Base-by-base conservation (phyloP, 129 eudicot genomes). In the Arctium minus region DNA sequence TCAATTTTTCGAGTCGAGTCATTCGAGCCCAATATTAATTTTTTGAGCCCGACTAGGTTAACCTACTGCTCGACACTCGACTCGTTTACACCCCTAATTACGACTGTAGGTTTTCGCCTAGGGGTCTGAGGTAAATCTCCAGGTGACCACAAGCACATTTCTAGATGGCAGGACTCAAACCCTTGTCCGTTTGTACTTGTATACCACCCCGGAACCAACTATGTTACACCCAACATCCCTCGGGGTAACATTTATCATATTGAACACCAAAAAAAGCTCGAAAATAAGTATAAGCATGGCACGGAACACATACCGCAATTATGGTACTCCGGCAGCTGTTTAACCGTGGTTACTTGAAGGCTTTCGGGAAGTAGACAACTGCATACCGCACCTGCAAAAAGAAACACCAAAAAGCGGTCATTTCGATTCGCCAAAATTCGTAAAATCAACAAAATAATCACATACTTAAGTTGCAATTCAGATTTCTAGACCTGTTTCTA, bases 291-390 rank as follows among this genome's bases (percentile, higher is more conserved):
- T 22, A 22, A 22, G 27, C 27, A 22, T 22, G 27, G 27, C 27
- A 22, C 75, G 4, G 35, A 74, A 69, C 46, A 42, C 85, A 29
- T 85, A 88, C 97, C 97, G 39, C 78, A 89, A 81, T 84, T 76
- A 87, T 89, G 88, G 79, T 91, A 91, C 83, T 91, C 96, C 0
- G 96, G 91, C 44, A 85, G 75, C 81, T 89, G 96, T 88, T 86
- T 89, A 15, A 89, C 91, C 0, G 96, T 77, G 40, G 96, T 86
- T 64, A 84, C 93, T 91, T 91, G 96, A 79, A 91, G 90, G 86
- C 93, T 91, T 74, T 91, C 96, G 6, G 96, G 96, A 46, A 91
- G 96, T 22, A 91, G 82, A 72, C 96, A 91, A 80, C 96, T 91
- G 74, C 96, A 91, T 46, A 87, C 67, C 72, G 96, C 84, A 84